These are phyloP conservation scores for Paecilomyces fulvus DNA, from an alignment of 2,329 filamentous ascomycete species.

Conservation along the genomic window DNA sequence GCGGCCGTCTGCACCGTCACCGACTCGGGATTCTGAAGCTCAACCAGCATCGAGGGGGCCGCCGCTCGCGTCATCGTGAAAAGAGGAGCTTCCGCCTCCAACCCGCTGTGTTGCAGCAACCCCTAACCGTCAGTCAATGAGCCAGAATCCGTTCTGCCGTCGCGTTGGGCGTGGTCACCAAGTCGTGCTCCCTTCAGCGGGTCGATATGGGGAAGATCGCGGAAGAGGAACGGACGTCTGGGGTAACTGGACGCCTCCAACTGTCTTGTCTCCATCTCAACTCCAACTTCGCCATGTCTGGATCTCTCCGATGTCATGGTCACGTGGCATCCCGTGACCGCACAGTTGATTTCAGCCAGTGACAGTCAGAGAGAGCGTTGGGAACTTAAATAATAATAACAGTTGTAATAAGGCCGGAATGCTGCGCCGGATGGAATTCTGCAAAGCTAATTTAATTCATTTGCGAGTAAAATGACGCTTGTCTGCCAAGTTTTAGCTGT, in stretches of 20 bases:
- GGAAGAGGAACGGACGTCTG: not conserved
- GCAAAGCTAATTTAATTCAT: not conserved
- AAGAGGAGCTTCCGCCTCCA: constrained; percentile 21
- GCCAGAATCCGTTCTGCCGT: not conserved
- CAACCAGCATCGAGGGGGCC: constrained; percentile 46
- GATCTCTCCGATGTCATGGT: not conserved
- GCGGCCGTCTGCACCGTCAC: constrained; percentile 40
- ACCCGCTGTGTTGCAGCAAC: constrained; percentile 1
- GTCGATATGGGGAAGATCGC: not conserved
- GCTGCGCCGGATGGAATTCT: not conserved
- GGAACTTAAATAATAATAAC: not conserved
- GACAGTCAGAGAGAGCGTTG: not conserved
- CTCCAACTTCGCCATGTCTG: not conserved
- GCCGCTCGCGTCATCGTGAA: constrained; percentile 48
- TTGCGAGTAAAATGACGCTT: not conserved
- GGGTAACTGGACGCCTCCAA: not conserved
- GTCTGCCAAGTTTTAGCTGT: not conserved
- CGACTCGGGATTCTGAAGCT: constrained; percentile 47
- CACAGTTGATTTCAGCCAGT: too few relatives aligned
- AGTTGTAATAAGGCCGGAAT: not conserved
- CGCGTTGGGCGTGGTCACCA: not conserved
- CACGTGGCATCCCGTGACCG: not conserved
- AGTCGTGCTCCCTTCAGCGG: not conserved
- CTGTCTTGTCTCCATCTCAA: not conserved
- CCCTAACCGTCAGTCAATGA: constrained; percentile 7